Conservation (phyloP, 805 yeast genomes). For the Candida golubevii region DNA sequence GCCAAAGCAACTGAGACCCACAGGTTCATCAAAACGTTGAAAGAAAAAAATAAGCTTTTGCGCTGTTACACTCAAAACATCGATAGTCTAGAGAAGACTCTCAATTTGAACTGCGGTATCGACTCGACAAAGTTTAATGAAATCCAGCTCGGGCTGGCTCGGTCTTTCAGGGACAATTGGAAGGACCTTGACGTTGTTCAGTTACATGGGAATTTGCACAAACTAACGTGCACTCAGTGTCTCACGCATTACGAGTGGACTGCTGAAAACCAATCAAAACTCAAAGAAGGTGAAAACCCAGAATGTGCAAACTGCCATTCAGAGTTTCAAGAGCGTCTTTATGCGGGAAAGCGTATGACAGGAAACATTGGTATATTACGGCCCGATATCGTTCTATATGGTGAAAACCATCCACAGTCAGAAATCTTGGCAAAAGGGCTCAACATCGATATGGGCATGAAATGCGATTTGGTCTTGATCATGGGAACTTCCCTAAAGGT, state of each 20-base stretch:
- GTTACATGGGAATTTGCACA: slow-evolving; percentile 83
- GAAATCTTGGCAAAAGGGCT: slow-evolving; percentile 73
- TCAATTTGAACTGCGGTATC: slow-evolving; percentile 60
- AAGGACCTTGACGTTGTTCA: slow-evolving; percentile 74
- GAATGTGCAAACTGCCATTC: slow-evolving; percentile 69
- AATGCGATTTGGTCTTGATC: slow-evolving; percentile 77
- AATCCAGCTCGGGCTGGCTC: slow-evolving; percentile 15
- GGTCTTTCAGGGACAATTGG: slow-evolving; percentile 44
- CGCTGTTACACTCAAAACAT: slow-evolving; percentile 94
- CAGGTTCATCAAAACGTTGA: slow-evolving; percentile 58
- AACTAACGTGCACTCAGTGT: slow-evolving; percentile 74
- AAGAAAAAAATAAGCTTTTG: slow-evolving; percentile 60
- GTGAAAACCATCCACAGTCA: slow-evolving; percentile 88
- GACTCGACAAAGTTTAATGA: slow-evolving; percentile 28
- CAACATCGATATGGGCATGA: slow-evolving; percentile 55
- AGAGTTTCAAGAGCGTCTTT: slow-evolving; percentile 50
- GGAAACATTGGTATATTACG: slow-evolving; percentile 71
- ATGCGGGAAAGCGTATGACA: slow-evolving; percentile 68
- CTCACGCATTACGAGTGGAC: slow-evolving; percentile 58
- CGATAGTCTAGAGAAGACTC: slow-evolving; percentile 74
- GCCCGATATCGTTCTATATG: slow-evolving; percentile 89
- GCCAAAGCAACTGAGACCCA: slow-evolving; percentile 88
- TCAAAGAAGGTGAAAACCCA: slow-evolving; percentile 66
- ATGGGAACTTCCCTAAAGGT: slow-evolving; percentile 93
- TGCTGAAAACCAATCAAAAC: slow-evolving; percentile 39